Percentiles rank a stretch among this genome's conserved stretches.
phyloP scores from a whole-genome alignment of 805 yeast species.

The Lipomyces yamanashiensis region DNA sequence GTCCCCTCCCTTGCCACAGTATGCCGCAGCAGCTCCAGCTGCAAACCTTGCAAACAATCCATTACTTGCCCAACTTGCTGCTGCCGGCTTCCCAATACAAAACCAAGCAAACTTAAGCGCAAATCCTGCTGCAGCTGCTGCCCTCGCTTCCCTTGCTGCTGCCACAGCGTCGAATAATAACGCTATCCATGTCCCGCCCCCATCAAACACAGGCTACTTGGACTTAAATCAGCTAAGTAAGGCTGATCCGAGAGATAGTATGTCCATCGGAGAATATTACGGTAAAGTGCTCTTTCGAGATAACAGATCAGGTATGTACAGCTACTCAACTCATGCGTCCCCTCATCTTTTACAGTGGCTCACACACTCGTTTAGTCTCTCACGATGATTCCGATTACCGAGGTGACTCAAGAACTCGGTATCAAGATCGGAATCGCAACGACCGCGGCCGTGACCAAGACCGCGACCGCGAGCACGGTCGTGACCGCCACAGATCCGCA shows the following conservation, averaged over 20 bases:
- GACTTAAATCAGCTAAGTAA: slow-evolving; percentile 9
- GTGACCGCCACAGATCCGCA: slow-evolving; percentile 21
- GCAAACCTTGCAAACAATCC: slow-evolving; percentile 10
- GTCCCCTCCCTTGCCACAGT: slow-evolving; percentile 11
- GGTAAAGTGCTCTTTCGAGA: background rate
- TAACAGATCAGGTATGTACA: background rate
- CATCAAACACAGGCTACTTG: slow-evolving; percentile 24
- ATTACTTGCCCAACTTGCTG: slow-evolving; percentile 17
- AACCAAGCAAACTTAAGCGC: slow-evolving; percentile 8
- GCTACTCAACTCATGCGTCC: background rate
- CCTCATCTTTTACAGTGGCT: background rate
- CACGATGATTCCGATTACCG: slow-evolving; percentile 1
- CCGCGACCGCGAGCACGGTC: slow-evolving; percentile 21
- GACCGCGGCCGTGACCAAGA: slow-evolving; percentile 13
- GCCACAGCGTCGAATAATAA: slow-evolving; percentile 12
- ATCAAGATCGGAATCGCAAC: background rate
- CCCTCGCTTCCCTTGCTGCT: slow-evolving; percentile 35
- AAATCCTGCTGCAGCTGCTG: slow-evolving; percentile 29
- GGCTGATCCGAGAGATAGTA: slow-evolving; percentile 21
- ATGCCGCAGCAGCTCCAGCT: slow-evolving; percentile 9
- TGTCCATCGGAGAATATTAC: slow-evolving; percentile 25
- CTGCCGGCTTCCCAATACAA: slow-evolving; percentile 16
- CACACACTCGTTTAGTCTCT: background rate
- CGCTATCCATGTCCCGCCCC: slow-evolving; percentile 13
- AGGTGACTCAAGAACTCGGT: background rate